These are phyloP conservation scores for Solanum sitiens DNA, from an alignment of 257 asterid genomes.

Conservation along the genomic window DNA sequence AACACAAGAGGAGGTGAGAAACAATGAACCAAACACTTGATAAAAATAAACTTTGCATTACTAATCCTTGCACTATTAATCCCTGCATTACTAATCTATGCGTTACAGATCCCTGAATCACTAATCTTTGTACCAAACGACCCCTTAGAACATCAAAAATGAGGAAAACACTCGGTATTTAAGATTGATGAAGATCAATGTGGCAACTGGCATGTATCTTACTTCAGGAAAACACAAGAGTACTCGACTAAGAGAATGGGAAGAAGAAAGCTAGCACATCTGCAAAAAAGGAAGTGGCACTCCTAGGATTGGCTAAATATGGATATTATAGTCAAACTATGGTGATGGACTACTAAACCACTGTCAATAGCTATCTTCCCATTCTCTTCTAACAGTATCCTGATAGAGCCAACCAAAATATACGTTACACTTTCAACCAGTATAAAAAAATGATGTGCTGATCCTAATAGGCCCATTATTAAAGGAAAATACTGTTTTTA, in stretches of 20 bases:
- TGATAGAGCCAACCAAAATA: not conserved
- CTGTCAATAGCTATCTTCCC: not conserved
- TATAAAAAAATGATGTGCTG: not conserved
- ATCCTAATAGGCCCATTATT: not conserved
- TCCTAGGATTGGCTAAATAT: not conserved
- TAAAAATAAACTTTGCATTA: too few relatives aligned
- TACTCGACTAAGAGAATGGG: not conserved
- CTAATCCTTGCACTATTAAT: too few relatives aligned
- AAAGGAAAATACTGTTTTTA: not conserved
- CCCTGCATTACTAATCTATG: too few relatives aligned
- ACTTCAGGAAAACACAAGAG: not conserved
- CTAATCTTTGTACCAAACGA: too few relatives aligned
- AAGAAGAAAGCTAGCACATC: not conserved
- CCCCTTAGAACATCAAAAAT: not conserved
- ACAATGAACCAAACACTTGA: too few relatives aligned
- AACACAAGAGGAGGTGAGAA: too few relatives aligned
- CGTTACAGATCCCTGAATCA: too few relatives aligned
- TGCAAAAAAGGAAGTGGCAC: not conserved
- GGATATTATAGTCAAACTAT: not conserved
- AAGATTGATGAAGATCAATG: not conserved
- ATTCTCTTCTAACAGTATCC: not conserved
- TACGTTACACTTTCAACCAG: not conserved
- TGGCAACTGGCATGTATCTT: not conserved
- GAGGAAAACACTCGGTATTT: not conserved
- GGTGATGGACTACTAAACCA: not conserved